phyloP scores from a whole-genome alignment of 2,329 filamentous ascomycete genomes.

The Xylaria multiplex region DNA sequence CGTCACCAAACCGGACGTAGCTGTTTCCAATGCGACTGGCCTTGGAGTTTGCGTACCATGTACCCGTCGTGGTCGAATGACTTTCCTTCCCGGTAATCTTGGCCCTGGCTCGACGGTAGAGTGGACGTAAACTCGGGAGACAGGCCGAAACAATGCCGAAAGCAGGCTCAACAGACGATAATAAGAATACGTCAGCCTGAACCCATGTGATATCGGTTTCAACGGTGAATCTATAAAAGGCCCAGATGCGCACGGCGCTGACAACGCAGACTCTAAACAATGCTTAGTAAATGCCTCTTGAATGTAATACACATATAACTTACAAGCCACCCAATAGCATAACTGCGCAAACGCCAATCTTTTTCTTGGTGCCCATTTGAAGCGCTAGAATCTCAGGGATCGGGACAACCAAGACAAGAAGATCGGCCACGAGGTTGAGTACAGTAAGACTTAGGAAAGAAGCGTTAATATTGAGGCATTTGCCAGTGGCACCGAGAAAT shows the following conservation, averaged over 20 bases:
- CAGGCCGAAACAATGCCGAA: slow-evolving; percentile 52
- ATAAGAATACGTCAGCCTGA: slow-evolving; percentile 47
- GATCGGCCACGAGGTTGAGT: slow-evolving; percentile 46
- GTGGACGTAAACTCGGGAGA: slow-evolving; percentile 49
- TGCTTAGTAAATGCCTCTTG: neutral
- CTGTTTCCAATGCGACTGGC: slow-evolving; percentile 37
- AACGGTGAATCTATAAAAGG: slow-evolving; percentile 41
- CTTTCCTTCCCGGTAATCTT: slow-evolving; percentile 34
- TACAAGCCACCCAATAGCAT: slow-evolving; percentile 49
- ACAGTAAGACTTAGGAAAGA: slow-evolving; percentile 46
- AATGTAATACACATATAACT: slow-evolving; percentile 17
- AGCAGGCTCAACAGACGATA: slow-evolving; percentile 50
- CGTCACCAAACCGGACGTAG: slow-evolving; percentile 40
- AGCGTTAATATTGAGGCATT: slow-evolving; percentile 44
- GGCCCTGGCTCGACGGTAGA: slow-evolving; percentile 44
- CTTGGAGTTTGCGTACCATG: slow-evolving; percentile 37
- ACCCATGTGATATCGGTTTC: slow-evolving; percentile 46
- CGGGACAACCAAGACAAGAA: slow-evolving; percentile 47
- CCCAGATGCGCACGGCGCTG: slow-evolving; percentile 46
- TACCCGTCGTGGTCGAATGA: slow-evolving; percentile 21
- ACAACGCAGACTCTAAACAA: slow-evolving; percentile 45
- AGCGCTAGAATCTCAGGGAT: slow-evolving; percentile 47
- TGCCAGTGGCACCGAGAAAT: slow-evolving; percentile 39
- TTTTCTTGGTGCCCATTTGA: slow-evolving; percentile 46
- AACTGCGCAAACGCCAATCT: slow-evolving; percentile 46